Percentiles rank a stretch among this genome's conserved stretches.
Conservation (phyloP, 169 alveolate species). For the Cytauxzoon felis region DNA sequence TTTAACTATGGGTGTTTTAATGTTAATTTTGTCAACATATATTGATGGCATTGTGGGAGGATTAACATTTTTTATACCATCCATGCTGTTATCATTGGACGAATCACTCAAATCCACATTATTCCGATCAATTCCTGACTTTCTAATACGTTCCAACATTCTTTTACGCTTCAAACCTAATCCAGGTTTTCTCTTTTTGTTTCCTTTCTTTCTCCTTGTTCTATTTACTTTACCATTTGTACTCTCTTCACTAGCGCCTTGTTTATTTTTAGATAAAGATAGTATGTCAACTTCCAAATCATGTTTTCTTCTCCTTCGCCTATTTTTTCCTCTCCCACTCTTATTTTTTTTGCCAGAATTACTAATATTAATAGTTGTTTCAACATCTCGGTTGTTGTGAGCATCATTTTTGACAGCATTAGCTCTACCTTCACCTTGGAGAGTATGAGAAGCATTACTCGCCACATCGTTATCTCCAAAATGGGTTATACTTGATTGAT, state of each 20-base stretch:
- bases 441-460: not conserved
- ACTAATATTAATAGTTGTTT: not conserved
- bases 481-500: not conserved
- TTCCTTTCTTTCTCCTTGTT: constrained; percentile 1
- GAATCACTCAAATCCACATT: too few species aligned
- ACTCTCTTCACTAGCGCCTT: not conserved
- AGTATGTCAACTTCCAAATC: constrained; percentile 1
- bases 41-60: too few species aligned
- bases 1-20: too few species aligned
- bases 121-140: too few species aligned
- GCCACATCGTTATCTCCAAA: not conserved
- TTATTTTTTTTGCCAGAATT: not conserved
- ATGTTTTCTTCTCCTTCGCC: not conserved
- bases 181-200: not conserved
- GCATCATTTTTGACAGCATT: not conserved
- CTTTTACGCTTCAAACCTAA: constrained; percentile 1
- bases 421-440: not conserved
- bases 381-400: not conserved
- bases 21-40: too few species aligned
- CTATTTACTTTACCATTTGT: not conserved
- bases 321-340: not conserved
- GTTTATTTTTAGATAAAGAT: not conserved
- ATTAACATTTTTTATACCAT: too few species aligned
- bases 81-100: too few species aligned
- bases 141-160: too few species aligned